Evolutionary conservation across 441 rosid genomes (phyloP).

Genomic region (Syzygium malaccense): DNA sequence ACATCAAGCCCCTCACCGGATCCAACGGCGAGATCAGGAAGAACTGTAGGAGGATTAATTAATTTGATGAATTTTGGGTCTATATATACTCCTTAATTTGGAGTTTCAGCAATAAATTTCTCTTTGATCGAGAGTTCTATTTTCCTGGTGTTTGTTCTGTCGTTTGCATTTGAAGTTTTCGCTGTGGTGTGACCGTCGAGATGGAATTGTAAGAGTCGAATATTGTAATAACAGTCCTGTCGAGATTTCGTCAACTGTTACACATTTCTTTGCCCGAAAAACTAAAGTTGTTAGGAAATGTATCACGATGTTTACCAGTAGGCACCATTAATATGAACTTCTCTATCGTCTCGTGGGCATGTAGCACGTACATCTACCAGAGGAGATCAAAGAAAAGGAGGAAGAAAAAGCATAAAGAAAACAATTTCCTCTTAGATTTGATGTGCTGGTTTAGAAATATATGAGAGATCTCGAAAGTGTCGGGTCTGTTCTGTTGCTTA

Average conservation of each 20-base stretch:
- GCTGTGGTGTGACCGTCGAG: neutral
- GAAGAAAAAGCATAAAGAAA: neutral
- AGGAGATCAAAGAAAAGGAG: slow-evolving; percentile 22
- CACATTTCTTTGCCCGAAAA: neutral
- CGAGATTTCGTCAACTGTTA: neutral
- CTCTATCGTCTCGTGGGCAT: slow-evolving; percentile 50
- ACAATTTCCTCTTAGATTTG: neutral
- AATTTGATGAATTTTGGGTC: neutral
- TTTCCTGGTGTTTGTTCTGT: neutral
- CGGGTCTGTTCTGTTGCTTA: too few species aligned
- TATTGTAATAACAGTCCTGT: neutral
- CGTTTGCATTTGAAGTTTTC: neutral
- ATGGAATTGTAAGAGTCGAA: neutral
- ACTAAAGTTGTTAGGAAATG: neutral
- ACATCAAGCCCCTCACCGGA: slow-evolving; percentile 41
- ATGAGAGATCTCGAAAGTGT: neutral
- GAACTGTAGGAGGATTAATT: slow-evolving; percentile 32
- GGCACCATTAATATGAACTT: slow-evolving; percentile 19
- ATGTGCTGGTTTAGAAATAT: neutral
- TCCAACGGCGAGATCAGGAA: slow-evolving; percentile 41
- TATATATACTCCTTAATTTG: neutral
- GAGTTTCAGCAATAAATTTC: neutral
- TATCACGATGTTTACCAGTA: neutral
- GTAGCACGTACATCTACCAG: slow-evolving; percentile 51
- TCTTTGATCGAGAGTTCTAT: neutral